phyloP scores from a whole-genome alignment of 2,329 filamentous ascomycete species.

The Stagonosporopsis vannaccii region DNA sequence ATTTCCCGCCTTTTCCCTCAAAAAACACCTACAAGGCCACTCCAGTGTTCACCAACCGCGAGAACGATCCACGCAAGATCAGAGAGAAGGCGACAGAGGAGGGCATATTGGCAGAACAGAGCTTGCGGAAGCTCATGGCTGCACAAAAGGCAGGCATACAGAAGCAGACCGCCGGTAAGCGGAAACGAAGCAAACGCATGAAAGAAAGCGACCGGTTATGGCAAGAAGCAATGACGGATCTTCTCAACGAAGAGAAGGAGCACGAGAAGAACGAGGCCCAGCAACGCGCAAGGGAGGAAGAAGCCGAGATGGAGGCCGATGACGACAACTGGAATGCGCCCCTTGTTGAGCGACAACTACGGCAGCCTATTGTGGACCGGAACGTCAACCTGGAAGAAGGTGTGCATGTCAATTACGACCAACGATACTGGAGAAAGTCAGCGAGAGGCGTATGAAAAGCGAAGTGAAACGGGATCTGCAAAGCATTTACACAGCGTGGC shows the following conservation, averaged over 20 bases:
- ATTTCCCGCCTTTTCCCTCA: slow-evolving; percentile 69
- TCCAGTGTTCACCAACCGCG: slow-evolving; percentile 64
- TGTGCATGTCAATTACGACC: slow-evolving; percentile 66
- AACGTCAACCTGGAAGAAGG: slow-evolving; percentile 46
- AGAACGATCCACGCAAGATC: slow-evolving; percentile 66
- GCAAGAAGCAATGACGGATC: slow-evolving; percentile 63
- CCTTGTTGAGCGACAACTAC: slow-evolving; percentile 29
- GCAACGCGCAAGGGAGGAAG: slow-evolving; percentile 24
- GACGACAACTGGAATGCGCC: slow-evolving; percentile 33
- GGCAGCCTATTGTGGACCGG: slow-evolving; percentile 40
- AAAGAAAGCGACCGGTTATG: slow-evolving; percentile 60
- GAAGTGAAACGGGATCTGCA: slow-evolving; percentile 13
- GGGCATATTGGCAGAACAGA: slow-evolving; percentile 70
- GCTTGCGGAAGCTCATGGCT: slow-evolving; percentile 65
- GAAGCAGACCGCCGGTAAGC: slow-evolving; percentile 44
- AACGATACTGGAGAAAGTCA: slow-evolving; percentile 63
- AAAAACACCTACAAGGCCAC: slow-evolving; percentile 70
- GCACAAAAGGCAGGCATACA: slow-evolving; percentile 57
- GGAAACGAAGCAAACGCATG: slow-evolving; percentile 51
- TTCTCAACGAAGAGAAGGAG: slow-evolving; percentile 53
- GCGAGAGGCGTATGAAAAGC: slow-evolving; percentile 36
- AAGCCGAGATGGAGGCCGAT: slow-evolving; percentile 26
- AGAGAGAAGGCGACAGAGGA: slow-evolving; percentile 70
- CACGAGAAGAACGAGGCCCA: slow-evolving; percentile 35
- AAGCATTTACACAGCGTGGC: slow-evolving; percentile 50